These are phyloP conservation scores for Vitis labrusca DNA, from an alignment of 164 flowering plant species.

Conservation along the genomic window DNA sequence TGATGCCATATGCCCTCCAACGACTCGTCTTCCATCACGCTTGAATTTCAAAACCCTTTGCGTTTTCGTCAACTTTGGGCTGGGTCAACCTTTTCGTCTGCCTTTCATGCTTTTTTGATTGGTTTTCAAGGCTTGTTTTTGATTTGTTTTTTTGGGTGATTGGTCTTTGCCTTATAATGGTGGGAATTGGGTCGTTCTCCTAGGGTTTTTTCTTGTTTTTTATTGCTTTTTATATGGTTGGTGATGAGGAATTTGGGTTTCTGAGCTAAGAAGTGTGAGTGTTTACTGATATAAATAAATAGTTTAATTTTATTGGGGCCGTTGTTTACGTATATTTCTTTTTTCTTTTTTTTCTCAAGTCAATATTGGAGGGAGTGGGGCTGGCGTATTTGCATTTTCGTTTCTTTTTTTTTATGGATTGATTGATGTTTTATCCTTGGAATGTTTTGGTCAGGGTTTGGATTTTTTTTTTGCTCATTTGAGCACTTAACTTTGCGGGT, in stretches of 20 bases:
- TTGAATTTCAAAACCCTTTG: constrained; percentile 7
- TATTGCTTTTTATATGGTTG: constrained; percentile 8
- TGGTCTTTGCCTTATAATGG: constrained; percentile 9
- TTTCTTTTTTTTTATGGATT: no score
- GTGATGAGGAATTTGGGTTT: constrained; percentile 5
- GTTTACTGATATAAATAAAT: not conserved
- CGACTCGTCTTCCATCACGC: not conserved
- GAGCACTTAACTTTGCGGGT: no score
- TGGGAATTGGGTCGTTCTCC: constrained; percentile 21
- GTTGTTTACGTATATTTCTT: not conserved
- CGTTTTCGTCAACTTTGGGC: no score
- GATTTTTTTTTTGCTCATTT: no score
- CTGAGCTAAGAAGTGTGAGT: constrained; percentile 6
- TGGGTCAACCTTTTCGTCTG: constrained; percentile 27
- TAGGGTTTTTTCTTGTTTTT: constrained; percentile 9
- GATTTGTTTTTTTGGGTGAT: constrained; percentile 12
- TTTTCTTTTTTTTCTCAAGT: no score
- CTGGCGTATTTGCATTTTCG: no score
- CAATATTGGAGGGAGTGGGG: no score
- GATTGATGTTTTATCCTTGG: no score
- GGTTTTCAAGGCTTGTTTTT: not conserved
- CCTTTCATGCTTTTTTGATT: not conserved
- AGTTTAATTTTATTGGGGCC: not conserved
- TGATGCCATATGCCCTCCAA: not conserved
- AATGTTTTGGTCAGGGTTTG: no score